These are phyloP conservation scores for Trichoderma gamsii DNA, from an alignment of 495 filamentous ascomycete genomes.

Conservation along the genomic window DNA sequence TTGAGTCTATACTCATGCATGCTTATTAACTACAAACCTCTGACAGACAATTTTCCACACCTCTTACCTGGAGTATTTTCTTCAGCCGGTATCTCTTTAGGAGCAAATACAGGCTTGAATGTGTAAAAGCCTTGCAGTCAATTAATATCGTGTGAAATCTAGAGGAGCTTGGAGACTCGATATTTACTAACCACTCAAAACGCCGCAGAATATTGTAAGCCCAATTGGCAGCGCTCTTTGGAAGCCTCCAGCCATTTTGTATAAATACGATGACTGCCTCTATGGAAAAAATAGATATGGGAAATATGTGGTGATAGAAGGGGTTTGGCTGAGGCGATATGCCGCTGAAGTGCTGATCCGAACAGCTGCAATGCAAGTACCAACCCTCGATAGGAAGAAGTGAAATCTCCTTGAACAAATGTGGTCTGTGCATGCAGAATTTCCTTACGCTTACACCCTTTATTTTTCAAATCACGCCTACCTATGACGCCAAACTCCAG, in stretches of 20 bases:
- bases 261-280: not conserved
- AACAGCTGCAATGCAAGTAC: too few relatives aligned
- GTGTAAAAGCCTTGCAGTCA: not conserved
- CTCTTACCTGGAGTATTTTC: not conserved
- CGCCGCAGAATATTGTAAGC: constrained; percentile 4
- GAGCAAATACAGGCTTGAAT: constrained; percentile 1
- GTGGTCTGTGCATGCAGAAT: too few relatives aligned
- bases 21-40: not conserved
- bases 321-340: too few relatives aligned
- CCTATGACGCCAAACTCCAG: too few relatives aligned
- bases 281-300: too few relatives aligned
- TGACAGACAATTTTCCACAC: not conserved
- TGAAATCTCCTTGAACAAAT: too few relatives aligned
- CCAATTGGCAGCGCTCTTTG: constrained; percentile 4
- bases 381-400: too few relatives aligned
- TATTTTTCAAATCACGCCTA: too few relatives aligned
- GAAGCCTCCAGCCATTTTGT: not conserved
- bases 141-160: not conserved
- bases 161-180: not conserved
- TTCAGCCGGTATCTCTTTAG: not conserved
- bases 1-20: not conserved
- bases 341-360: too few relatives aligned
- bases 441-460: too few relatives aligned
- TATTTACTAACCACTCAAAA: not conserved
- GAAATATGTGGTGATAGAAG: too few relatives aligned